Evolutionary conservation across 1,139 yeast species (phyloP), one percentile per base, ranked within the genome.

Genomic region (Pichia sp.): DNA sequence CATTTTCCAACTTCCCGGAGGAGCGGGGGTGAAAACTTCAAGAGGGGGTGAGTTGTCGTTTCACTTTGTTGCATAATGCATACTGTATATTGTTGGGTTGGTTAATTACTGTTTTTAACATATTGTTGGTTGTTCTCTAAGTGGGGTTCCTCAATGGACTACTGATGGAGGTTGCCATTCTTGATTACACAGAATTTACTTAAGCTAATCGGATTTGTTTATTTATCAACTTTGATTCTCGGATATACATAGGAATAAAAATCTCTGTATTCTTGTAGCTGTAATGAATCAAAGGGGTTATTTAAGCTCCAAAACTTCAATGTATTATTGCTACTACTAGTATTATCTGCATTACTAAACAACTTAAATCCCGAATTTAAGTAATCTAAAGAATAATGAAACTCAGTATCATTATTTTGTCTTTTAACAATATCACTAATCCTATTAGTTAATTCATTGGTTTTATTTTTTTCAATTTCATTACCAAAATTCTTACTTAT

Each of bases 221-320:
- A 36, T 36, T 36, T 36, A 9, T 36, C 28, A 22, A 14, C 42
- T 27, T 41, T 25, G 4, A 51, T 29, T 9, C 56, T 25, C 6
- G 66, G 65, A 45, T 61, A 56, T 39, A 55, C 53, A 38, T 61
- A 59, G 1, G 62, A 56, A 30, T 62, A 50, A 44, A 58, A 61
- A 49, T 60, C 60, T 46, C 57, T 58, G 42, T 57, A 58, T 41
- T 62, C 62, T 19, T 58, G 58, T 27, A 60, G 44, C 46, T 60
- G 63, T 10, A 62, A 48, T 8, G 51, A 45, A 47, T 60, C 60
- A 54, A 63, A 56, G 6, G 66, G 65, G 46, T 61, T 62, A 44
- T 59, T 51, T 14, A 52, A 52, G 22, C 54, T 56, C 66, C 66
- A 63, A 48, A 49, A 57, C 10, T 44, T 45, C 41, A 56, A 44